Conservation (phyloP, 2,329 filamentous ascomycete species). For the Calonectria pseudoreteaudii region DNA sequence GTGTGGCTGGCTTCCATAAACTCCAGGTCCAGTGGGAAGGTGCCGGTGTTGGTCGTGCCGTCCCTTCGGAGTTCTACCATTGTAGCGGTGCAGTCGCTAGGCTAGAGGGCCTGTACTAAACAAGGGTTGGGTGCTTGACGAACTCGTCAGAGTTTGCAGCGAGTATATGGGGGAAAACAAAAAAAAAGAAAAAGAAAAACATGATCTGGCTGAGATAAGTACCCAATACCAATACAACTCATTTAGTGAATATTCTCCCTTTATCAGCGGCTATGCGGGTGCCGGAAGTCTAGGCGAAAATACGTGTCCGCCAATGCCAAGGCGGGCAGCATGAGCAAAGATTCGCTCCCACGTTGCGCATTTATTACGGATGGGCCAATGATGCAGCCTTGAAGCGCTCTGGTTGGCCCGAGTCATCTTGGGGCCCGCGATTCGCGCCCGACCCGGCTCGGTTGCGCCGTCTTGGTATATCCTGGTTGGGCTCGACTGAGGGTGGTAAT, state of each 20-base stretch:
- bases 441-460: background rate
- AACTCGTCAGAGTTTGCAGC: background rate
- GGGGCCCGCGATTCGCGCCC: background rate
- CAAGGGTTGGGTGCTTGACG: background rate
- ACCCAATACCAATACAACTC: too few relatives aligned
- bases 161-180: too few relatives aligned
- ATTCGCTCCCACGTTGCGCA: background rate
- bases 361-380: conserved; percentile 1
- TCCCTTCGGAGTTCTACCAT: background rate
- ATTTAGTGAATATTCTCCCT: background rate
- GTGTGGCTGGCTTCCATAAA: background rate
- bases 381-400: background rate
- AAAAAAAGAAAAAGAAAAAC: background rate
- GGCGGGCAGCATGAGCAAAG: background rate
- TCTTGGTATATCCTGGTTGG: background rate
- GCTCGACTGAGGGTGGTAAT: background rate
- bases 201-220: background rate
- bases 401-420: background rate
- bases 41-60: background rate
- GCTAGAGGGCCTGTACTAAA: background rate
- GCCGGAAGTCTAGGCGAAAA: background rate
- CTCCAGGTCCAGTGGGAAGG: background rate
- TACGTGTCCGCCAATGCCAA: background rate
- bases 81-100: background rate
- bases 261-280: background rate